Evolutionary conservation across 2,329 filamentous ascomycete species (phyloP).

Genomic region (Penicillium sp.): DNA sequence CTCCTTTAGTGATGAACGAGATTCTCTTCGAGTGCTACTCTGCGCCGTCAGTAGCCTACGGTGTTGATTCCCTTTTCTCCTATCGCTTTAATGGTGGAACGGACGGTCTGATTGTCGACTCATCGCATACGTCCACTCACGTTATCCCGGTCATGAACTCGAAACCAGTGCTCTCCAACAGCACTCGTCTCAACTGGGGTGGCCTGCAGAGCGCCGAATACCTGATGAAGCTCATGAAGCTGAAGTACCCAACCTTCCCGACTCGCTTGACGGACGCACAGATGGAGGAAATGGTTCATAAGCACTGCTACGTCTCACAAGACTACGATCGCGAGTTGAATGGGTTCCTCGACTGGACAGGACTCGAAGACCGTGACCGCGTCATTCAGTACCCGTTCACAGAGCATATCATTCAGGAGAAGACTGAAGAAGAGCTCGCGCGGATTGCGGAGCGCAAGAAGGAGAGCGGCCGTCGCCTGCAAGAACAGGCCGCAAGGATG

Average conservation of each 20-base stretch:
- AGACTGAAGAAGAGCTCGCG: conserved; percentile 90
- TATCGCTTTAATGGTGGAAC: conserved; percentile 87
- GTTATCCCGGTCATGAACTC: conserved; percentile 88
- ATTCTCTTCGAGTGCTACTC: conserved; percentile 95
- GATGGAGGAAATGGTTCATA: conserved; percentile 78
- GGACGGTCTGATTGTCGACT: conserved; percentile 85
- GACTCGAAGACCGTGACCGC: conserved; percentile 81
- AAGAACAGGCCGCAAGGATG: conserved; percentile 97
- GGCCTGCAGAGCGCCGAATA: conserved; percentile 88
- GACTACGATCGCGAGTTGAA: conserved; percentile 78
- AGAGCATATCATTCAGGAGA: conserved; percentile 84
- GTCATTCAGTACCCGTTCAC: conserved; percentile 92
- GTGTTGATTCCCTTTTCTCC: conserved; percentile 94
- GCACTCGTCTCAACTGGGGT: conserved; percentile 91
- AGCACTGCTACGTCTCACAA: conserved; percentile 85
- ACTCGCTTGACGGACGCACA: conserved; percentile 83
- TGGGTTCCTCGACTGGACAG: conserved; percentile 82
- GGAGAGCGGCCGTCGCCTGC: conserved; percentile 84
- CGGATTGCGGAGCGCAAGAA: conserved; percentile 90
- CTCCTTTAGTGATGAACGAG: conserved; percentile 79
- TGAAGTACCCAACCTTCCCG: conserved; percentile 90
- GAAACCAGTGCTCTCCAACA: conserved; percentile 79
- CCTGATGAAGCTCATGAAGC: conserved; percentile 77
- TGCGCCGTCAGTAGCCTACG: conserved; percentile 85
- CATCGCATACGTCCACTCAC: conserved; percentile 90